These are phyloP conservation scores for Alternaria brassicicola DNA, from an alignment of 2,329 filamentous ascomycete genomes.

Conservation along the genomic window DNA sequence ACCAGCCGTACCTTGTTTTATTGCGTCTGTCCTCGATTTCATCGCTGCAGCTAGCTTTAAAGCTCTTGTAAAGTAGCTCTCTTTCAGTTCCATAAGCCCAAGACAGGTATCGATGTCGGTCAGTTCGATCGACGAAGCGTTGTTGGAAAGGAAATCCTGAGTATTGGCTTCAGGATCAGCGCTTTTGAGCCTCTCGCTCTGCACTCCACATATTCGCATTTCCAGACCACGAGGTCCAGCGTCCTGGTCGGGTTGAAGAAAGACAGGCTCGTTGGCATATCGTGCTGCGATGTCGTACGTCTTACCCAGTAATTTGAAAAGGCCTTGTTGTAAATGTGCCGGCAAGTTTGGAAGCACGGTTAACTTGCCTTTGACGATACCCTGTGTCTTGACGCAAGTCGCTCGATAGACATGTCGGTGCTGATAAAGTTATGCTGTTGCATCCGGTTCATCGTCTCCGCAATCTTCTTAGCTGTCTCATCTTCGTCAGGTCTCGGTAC, in stretches of 20 bases:
- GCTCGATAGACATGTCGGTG: conserved; percentile 48
- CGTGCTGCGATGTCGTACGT: conserved; percentile 46
- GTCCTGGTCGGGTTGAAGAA: conserved; percentile 46
- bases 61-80: conserved; percentile 32
- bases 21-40: conserved; percentile 32
- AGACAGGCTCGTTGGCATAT: conserved; percentile 47
- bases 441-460: conserved; percentile 47
- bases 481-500: conserved; percentile 39
- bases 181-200: conserved; percentile 33
- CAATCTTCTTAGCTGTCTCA: conserved; percentile 44
- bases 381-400: conserved; percentile 38
- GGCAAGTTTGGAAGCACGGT: conserved; percentile 27
- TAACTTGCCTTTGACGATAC: conserved; percentile 31
- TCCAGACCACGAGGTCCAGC: conserved; percentile 23
- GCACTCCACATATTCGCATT: conserved; percentile 46
- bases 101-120: conserved; percentile 41
- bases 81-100: conserved; percentile 41
- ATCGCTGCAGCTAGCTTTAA: background rate
- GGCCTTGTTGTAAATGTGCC: conserved; percentile 45
- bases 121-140: conserved; percentile 40
- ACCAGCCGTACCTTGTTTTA: conserved; percentile 37
- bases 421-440: conserved; percentile 51
- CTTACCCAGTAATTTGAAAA: conserved; percentile 43
- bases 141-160: conserved; percentile 45
- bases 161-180: conserved; percentile 17